Conservation (phyloP, 2,329 filamentous ascomycete genomes). For the Reticulascus tulasneorum region DNA sequence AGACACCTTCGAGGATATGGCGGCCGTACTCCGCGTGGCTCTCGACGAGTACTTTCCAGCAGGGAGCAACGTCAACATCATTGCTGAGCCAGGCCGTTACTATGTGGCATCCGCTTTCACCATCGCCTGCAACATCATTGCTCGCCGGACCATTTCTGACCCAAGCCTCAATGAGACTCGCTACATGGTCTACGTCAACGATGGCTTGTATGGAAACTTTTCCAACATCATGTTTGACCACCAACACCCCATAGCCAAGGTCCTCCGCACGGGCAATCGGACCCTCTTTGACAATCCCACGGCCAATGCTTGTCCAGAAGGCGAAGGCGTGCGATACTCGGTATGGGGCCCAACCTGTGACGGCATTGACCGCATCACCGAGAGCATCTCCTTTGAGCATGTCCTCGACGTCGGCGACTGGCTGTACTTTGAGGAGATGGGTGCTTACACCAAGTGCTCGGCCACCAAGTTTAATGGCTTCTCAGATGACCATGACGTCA, state of each 20-base stretch:
- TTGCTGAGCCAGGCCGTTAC: constrained; percentile 94
- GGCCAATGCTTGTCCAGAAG: constrained; percentile 41
- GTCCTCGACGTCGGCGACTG: constrained; percentile 90
- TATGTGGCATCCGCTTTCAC: constrained; percentile 94
- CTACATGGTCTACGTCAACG: constrained; percentile 98
- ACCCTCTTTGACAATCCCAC: constrained; percentile 54
- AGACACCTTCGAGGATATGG: constrained; percentile 90
- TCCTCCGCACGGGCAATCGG: constrained; percentile 61
- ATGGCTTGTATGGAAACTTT: constrained; percentile 97
- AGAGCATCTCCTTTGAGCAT: constrained; percentile 72
- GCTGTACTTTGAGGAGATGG: constrained; percentile 99
- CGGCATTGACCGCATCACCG: constrained; percentile 90
- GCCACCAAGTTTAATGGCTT: constrained; percentile 98
- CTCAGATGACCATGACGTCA: constrained; percentile 83
- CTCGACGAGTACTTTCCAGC: constrained; percentile 86
- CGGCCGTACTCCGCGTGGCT: constrained; percentile 70
- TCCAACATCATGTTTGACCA: constrained; percentile 99
- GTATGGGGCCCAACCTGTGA: constrained; percentile 99
- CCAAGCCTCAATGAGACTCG: constrained; percentile 62
- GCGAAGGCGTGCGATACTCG: constrained; percentile 72
- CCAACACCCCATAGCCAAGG: constrained; percentile 81
- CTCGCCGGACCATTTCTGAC: constrained; percentile 81
- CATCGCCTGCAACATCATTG: constrained; percentile 92
- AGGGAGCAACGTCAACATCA: constrained; percentile 68
- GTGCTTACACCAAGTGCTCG: constrained; percentile 96